Evolutionary conservation across 805 yeast genomes (phyloP), one percentile per base, ranked within the genome.

Genomic region (Barnettozyma populi): DNA sequence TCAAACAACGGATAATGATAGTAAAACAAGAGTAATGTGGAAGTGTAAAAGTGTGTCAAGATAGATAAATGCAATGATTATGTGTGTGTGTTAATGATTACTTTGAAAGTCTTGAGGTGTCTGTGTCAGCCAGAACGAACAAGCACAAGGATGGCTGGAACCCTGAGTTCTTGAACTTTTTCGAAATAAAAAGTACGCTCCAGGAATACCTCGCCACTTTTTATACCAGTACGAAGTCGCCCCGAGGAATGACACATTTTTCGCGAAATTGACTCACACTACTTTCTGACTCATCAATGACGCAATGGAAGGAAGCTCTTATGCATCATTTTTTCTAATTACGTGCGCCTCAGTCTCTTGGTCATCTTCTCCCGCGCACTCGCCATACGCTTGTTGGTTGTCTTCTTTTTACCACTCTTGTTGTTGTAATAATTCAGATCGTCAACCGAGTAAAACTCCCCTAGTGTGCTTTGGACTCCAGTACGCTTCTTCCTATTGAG

Each of bases 381-480:
- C 42, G 73, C 72, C 59, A 84, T 68, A 54, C 92, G 68, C 61
- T 82, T 83, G 29, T 88, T 86, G 61, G 76, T 3, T 31, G 37
- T 18, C 23, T 35, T 18, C 23, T 18, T 20, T 3, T 21, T 18
- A 14, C 23, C 37, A 18, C 37, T 35, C 11, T 35, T 18, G 5
- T 20, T 18, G 23, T 35, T 71, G 24, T 50, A 54, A 6, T 53
- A 52, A 25, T 27, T 52, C 7, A 78, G 65, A 52, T 71, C 69
- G 47, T 79, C 85, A 35, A 74, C 75, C 0, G 88, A 85, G 62
- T 84, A 84, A 57, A 84, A 85, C 60, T 83, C 89, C 11, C 76
- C 78, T 18, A 85, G 64, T 0, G 82, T 80, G 3, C 78, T 64
- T 56, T 85, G 92, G 21, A 71, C 68, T 0, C 80, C 79, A 50